Conservation (phyloP, 2,329 filamentous ascomycete species). For the Tolypocladium pustulatum region DNA sequence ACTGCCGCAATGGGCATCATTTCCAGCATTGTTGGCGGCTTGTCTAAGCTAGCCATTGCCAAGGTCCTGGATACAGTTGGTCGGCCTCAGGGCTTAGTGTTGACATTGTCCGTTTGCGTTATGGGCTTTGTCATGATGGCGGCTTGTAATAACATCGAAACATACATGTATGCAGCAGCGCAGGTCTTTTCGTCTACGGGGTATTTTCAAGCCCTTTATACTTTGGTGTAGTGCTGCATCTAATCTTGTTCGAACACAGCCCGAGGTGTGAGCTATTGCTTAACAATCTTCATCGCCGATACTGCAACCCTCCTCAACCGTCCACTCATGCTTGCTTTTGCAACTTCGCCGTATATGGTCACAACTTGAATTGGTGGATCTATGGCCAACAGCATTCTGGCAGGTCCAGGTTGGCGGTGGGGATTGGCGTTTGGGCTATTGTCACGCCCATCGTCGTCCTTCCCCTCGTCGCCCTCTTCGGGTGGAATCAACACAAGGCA, state of each 20-base stretch:
- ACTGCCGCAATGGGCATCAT: conserved; percentile 38
- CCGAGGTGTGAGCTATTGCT: conserved; percentile 29
- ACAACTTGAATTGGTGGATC: conserved; percentile 53
- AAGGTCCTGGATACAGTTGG: conserved; percentile 54
- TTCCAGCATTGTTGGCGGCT: conserved; percentile 37
- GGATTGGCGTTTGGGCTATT: conserved; percentile 55
- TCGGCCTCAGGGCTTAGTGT: conserved; percentile 44
- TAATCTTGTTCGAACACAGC: conserved; percentile 11
- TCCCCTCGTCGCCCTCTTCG: conserved; percentile 46
- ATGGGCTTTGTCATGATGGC: conserved; percentile 50
- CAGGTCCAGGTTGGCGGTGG: conserved; percentile 51
- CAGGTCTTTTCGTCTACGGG: conserved; percentile 49
- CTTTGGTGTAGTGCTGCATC: not conserved
- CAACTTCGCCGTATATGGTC: conserved; percentile 54
- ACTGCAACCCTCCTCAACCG: conserved; percentile 4
- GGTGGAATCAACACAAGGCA: conserved; percentile 51
- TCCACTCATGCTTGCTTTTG: conserved; percentile 52
- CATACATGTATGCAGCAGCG: conserved; percentile 41
- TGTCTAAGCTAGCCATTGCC: conserved; percentile 49
- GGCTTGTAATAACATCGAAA: conserved; percentile 29
- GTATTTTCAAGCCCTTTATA: conserved; percentile 9
- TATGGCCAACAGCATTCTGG: conserved; percentile 40
- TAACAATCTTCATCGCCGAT: conserved; percentile 15
- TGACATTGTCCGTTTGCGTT: conserved; percentile 37
- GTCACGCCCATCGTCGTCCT: conserved; percentile 48